Percentiles rank a stretch among this genome's conserved stretches.
Conservation (phyloP, 768 basidiomycete species). For the Termitomyces sp. region DNA sequence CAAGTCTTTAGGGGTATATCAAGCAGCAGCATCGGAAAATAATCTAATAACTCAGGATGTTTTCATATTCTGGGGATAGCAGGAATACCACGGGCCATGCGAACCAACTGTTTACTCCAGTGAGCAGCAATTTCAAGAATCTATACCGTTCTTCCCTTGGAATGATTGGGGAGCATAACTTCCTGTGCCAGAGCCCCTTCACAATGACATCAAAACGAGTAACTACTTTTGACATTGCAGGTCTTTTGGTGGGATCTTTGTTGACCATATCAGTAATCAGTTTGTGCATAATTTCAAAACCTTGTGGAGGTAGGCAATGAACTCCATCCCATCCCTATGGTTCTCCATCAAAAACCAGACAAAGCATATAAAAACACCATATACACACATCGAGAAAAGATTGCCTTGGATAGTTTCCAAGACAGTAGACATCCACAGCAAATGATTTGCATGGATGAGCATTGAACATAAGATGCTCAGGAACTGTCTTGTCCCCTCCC, state of each 20-base stretch:
- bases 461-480: constrained; percentile 22
- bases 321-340: constrained; percentile 1
- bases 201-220: constrained; percentile 17
- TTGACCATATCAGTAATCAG: constrained; percentile 14
- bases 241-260: constrained; percentile 24
- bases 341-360: background rate
- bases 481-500: constrained; percentile 30
- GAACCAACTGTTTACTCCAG: background rate
- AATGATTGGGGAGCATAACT: constrained; percentile 23
- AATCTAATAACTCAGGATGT: too few relatives aligned
- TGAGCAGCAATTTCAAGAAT: background rate
- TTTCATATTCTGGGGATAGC: too few relatives aligned
- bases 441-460: constrained; percentile 24
- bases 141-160: background rate
- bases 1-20: too few relatives aligned
- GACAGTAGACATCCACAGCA: constrained; percentile 28
- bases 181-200: constrained; percentile 14
- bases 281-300: constrained; percentile 16
- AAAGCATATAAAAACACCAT: background rate
- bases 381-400: constrained; percentile 14
- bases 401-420: constrained; percentile 26
- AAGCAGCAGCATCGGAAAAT: too few relatives aligned
- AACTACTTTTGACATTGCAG: constrained; percentile 25
- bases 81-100: too few relatives aligned
- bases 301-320: background rate